Evolutionary conservation across 2,329 filamentous ascomycete genomes (phyloP).

Genomic region (Fusarium torulosum): DNA sequence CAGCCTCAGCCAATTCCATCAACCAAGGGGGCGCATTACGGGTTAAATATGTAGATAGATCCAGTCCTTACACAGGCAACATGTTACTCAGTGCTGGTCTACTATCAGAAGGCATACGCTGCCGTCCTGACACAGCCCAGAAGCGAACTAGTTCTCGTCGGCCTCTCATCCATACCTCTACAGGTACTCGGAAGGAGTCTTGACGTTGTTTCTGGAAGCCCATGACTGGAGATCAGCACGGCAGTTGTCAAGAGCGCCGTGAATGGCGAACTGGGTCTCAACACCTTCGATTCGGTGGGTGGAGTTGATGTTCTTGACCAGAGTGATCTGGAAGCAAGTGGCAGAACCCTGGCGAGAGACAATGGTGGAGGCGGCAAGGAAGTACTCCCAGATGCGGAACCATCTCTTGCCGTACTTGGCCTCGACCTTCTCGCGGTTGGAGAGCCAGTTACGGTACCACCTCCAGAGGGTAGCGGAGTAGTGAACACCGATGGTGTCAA

Average conservation of each 20-base stretch:
- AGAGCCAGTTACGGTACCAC: slow-evolving; percentile 99
- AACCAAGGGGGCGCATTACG: slow-evolving; percentile 45
- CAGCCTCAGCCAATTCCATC: slow-evolving; percentile 33
- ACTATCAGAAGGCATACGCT: slow-evolving; percentile 11
- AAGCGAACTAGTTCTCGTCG: slow-evolving; percentile 2
- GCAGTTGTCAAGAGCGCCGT: slow-evolving; percentile 66
- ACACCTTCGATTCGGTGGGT: slow-evolving; percentile 87
- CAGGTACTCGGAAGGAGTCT: slow-evolving; percentile 50
- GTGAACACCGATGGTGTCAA: slow-evolving; percentile 96
- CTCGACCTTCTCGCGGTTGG: slow-evolving; percentile 89
- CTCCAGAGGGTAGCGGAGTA: slow-evolving; percentile 97
- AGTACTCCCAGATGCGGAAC: slow-evolving; percentile 97
- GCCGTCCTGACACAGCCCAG: slow-evolving; percentile 6
- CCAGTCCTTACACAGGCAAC: slow-evolving; percentile 20
- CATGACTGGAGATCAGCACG: slow-evolving; percentile 53
- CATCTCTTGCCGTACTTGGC: slow-evolving; percentile 96
- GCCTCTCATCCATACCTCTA: slow-evolving; percentile 13
- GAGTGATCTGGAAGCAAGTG: slow-evolving; percentile 88
- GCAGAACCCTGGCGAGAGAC: slow-evolving; percentile 86
- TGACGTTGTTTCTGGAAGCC: slow-evolving; percentile 55
- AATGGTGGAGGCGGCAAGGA: slow-evolving; percentile 89
- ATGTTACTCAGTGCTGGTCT: slow-evolving; percentile 5
- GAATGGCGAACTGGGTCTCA: slow-evolving; percentile 75
- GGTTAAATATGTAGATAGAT: slow-evolving; percentile 42
- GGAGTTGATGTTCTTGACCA: slow-evolving; percentile 94